phyloP scores from a whole-genome alignment of 164 flowering plant species.

The Cinnamomum chago region DNA sequence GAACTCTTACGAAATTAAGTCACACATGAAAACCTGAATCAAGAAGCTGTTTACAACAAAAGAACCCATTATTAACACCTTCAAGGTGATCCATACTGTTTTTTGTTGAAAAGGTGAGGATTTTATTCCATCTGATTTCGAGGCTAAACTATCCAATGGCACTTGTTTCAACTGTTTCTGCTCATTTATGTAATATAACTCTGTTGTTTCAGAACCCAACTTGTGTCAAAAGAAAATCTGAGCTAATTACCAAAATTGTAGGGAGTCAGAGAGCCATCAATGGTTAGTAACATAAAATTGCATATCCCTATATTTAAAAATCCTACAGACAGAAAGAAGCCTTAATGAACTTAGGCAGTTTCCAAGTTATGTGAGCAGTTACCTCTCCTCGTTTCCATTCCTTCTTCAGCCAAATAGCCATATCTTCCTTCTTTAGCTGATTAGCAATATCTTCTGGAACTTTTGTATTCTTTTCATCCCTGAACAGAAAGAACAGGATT shows the following conservation, averaged over 20 bases:
- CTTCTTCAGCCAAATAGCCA: conserved; percentile 58
- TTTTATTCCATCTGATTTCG: background rate
- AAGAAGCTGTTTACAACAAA: too few species aligned
- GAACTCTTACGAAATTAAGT: too few species aligned
- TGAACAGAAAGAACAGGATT: conserved; percentile 16
- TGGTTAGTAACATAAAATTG: background rate
- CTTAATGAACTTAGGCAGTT: background rate
- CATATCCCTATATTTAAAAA: background rate
- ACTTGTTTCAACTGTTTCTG: background rate
- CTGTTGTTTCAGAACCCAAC: background rate
- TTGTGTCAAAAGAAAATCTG: background rate
- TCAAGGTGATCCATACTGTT: background rate
- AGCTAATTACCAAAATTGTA: background rate
- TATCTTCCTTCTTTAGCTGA: conserved; percentile 56
- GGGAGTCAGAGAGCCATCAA: background rate
- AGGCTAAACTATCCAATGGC: too few species aligned
- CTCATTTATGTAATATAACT: background rate
- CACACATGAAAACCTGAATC: too few species aligned
- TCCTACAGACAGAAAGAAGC: background rate
- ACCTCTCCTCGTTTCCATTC: conserved; percentile 86
- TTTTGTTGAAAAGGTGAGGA: background rate
- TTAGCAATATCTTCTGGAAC: conserved; percentile 38
- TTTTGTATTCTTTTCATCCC: conserved; percentile 22
- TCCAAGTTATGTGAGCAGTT: conserved; percentile 4
- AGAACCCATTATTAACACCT: too few species aligned